phyloP scores from a whole-genome alignment of 495 filamentous ascomycete genomes.

The Tuber indicum region DNA sequence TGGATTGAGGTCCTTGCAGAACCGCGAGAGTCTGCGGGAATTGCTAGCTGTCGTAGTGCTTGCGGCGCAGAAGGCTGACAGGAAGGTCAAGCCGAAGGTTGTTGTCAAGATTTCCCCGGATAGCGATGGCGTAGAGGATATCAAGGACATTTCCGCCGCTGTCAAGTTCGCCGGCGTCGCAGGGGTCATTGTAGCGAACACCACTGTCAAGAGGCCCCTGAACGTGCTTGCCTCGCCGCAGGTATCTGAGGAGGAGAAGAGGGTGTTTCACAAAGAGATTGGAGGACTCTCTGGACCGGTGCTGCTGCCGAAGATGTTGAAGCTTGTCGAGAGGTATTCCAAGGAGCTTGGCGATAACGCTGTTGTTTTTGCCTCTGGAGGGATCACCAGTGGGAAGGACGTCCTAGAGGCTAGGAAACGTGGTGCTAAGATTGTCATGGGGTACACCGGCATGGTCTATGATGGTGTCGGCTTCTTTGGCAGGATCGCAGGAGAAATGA shows the following conservation, averaged over 20 bases:
- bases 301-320: constrained; percentile 69
- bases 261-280: constrained; percentile 57
- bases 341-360: constrained; percentile 57
- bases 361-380: constrained; percentile 77
- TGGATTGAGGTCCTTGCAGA: constrained; percentile 76
- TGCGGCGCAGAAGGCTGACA: constrained; percentile 58
- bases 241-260: constrained; percentile 60
- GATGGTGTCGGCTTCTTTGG: constrained; percentile 79
- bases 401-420: constrained; percentile 71
- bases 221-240: constrained; percentile 58
- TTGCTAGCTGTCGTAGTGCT: constrained; percentile 76
- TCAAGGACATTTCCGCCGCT: constrained; percentile 80
- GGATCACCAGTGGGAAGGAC: constrained; percentile 77
- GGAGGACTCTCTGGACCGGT: constrained; percentile 89
- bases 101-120: constrained; percentile 98
- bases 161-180: constrained; percentile 79
- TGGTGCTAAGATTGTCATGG: constrained; percentile 63
- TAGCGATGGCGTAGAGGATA: constrained; percentile 73
- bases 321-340: constrained; percentile 71
- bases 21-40: constrained; percentile 67
- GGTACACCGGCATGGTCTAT: constrained; percentile 63
- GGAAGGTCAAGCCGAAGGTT: constrained; percentile 69
- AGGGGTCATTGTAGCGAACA: constrained; percentile 96
- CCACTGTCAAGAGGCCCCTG: constrained; percentile 71
- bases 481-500: constrained; percentile 80